phyloP scores from a whole-genome alignment of 2,329 filamentous ascomycete species.

The Trichoderma guizhouense region DNA sequence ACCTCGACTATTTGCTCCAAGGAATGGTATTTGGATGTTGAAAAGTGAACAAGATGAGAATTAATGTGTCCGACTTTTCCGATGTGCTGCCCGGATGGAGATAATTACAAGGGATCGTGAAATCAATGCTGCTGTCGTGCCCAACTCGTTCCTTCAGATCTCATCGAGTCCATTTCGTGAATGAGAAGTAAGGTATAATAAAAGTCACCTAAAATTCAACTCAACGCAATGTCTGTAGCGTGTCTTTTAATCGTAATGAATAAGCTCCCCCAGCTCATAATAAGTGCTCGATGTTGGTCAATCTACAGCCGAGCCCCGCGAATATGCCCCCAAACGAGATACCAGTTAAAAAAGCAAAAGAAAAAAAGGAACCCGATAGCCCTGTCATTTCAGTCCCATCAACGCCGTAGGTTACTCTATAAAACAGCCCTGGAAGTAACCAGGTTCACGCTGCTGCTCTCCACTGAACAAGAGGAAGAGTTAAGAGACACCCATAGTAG shows the following conservation, averaged over 20 bases:
- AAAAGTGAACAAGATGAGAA: not conserved
- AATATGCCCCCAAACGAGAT: constrained; percentile 8
- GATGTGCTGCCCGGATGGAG: not conserved
- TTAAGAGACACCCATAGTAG: not conserved
- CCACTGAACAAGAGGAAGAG: not conserved
- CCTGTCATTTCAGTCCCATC: constrained; percentile 18
- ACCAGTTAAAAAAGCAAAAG: not conserved
- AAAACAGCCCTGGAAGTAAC: constrained; percentile 4
- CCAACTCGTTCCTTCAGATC: not conserved
- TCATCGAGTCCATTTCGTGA: not conserved
- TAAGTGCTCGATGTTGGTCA: not conserved
- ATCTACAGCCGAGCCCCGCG: constrained; percentile 1
- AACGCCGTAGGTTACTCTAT: constrained; percentile 23
- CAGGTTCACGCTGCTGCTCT: not conserved
- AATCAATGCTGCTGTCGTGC: not conserved
- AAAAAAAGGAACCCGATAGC: constrained; percentile 18
- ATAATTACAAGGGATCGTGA: not conserved
- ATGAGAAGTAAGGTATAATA: not conserved
- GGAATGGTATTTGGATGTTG: not conserved
- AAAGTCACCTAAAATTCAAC: not conserved
- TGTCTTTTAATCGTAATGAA: not conserved
- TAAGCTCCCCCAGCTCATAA: not conserved
- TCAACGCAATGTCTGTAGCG: not conserved
- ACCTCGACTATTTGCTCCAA: not conserved
- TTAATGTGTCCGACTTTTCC: not conserved